Evolutionary conservation across 176 grass and related monocot genomes (phyloP), one percentile per base, ranked within the genome.

Genomic region (Typha latifolia): DNA sequence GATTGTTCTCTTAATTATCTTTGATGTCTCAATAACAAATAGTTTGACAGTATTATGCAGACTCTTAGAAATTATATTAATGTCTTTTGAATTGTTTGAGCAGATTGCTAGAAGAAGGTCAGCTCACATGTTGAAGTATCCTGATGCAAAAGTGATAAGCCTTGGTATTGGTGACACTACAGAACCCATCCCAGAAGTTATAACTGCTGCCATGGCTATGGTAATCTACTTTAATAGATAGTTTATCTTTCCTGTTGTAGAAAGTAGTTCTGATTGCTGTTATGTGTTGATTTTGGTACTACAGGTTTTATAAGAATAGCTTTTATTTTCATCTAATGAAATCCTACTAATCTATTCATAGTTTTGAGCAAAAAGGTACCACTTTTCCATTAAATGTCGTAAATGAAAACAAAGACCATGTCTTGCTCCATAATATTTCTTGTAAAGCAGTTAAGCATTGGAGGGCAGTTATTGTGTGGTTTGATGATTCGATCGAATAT

Each of bases 141-240:
- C 94, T 47, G 89, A 92, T 78, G 94, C 81, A 29, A 66, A 91
- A 66, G 86, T 96, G 23, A 91, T 96, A 74, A 96, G 92, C 75
- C 84, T 99, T 26, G 94, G 94, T 20, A 99, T 99, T 70, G 89
- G 89, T 74, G 89, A 99, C 67, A 93, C 89, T 23, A 93, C 89
- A 0, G 89, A 99, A 77, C 94, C 89, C 52, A 92, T 93, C 71
- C 89, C 94, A 27, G 73, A 90, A 24, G 81, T 81, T 72, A 99
- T 99, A 61, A 90, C 94, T 19, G 79, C 83, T 74, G 81, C 86
- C 61, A 99, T 99, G 89, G 82, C 94, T 67, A 73, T 80, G 80
- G 94, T 93, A 69, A 57, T 59, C 51, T 12, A 20, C 20, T 59
- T 34, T 57, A 3, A 11, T 8, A 43, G n/a, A 20, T 24, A 15